Conservation (phyloP, 139 green algal genomes). For the Pycnococcus provasolii region DNA sequence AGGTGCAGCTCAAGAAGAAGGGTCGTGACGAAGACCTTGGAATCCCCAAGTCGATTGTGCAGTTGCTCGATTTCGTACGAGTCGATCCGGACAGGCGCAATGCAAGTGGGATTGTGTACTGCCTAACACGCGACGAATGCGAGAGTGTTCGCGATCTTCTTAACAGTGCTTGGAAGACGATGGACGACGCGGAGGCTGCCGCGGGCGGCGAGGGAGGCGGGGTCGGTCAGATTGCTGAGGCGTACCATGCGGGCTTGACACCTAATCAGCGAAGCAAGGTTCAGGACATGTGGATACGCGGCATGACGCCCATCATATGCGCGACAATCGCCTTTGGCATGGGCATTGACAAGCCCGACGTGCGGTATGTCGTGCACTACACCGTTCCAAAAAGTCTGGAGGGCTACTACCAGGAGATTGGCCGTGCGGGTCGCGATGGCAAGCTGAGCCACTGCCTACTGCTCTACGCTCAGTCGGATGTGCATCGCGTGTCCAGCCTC, state of each 20-base stretch:
- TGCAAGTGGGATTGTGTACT: slow-evolving; percentile 70
- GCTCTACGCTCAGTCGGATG: slow-evolving; percentile 29
- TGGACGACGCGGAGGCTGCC: too few relatives aligned
- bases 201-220: too few relatives aligned
- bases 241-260: slow-evolving; percentile 81
- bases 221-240: slow-evolving; percentile 3
- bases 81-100: slow-evolving; percentile 4
- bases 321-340: slow-evolving; percentile 60
- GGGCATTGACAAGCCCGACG: slow-evolving; percentile 57
- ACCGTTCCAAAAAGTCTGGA: slow-evolving; percentile 22
- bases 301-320: slow-evolving; percentile 35
- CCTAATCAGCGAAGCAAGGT: slow-evolving; percentile 54
- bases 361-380: slow-evolving; percentile 55
- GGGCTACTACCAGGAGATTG: slow-evolving; percentile 31
- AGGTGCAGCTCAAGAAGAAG: slow-evolving; percentile 30
- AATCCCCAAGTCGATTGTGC: slow-evolving; percentile 2
- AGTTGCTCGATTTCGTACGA: not conserved
- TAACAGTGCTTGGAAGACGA: too few relatives aligned
- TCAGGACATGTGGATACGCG: slow-evolving; percentile 47
- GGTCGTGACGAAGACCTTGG: not conserved
- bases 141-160: slow-evolving; percentile 32
- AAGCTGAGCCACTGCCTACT: slow-evolving; percentile 34
- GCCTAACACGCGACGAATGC: slow-evolving; percentile 57
- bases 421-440: slow-evolving; percentile 40
- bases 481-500: too few relatives aligned